Percentiles rank a stretch among this genome's conserved stretches.
Evolutionary conservation across 768 basidiomycete species (phyloP).

Genomic region (Kwoniella sp.): DNA sequence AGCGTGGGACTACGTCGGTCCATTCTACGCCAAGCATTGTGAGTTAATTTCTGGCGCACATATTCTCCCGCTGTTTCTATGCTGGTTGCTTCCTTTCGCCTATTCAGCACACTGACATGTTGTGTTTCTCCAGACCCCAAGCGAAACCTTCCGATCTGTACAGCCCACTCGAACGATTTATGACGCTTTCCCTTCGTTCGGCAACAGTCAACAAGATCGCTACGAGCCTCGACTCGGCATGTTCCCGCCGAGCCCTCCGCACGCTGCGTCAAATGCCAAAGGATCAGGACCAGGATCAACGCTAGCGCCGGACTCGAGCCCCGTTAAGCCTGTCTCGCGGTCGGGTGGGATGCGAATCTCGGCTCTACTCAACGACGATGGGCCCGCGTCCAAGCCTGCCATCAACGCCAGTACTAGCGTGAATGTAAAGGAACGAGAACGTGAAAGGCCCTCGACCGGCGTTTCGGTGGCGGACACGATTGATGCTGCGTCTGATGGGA

Average conservation of each 20-base stretch:
- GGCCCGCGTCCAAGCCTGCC: constrained; percentile 2
- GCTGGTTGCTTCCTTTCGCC: no score
- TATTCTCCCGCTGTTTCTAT: no score
- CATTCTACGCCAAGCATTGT: not conserved
- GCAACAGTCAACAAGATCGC: constrained; percentile 10
- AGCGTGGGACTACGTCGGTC: not conserved
- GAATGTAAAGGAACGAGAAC: constrained; percentile 4
- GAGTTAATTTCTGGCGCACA: not conserved
- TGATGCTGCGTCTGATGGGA: constrained; percentile 47
- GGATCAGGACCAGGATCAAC: not conserved
- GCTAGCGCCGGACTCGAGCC: constrained; percentile 1
- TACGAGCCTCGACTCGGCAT: constrained; percentile 40
- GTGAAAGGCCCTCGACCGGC: constrained; percentile 15
- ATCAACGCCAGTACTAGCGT: not conserved
- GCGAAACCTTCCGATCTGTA: constrained; percentile 15
- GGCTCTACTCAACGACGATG: constrained; percentile 44
- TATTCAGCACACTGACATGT: no score
- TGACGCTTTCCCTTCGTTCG: constrained; percentile 17
- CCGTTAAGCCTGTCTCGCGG: constrained; percentile 22
- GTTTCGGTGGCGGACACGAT: constrained; percentile 16
- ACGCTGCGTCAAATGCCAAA: not conserved
- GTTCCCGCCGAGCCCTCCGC: constrained; percentile 34
- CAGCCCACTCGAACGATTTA: constrained; percentile 27
- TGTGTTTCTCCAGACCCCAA: constrained; percentile 4
- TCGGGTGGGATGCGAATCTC: constrained; percentile 43